Conservation (phyloP, 345 rosid genomes). For the Populus pruinosa region DNA sequence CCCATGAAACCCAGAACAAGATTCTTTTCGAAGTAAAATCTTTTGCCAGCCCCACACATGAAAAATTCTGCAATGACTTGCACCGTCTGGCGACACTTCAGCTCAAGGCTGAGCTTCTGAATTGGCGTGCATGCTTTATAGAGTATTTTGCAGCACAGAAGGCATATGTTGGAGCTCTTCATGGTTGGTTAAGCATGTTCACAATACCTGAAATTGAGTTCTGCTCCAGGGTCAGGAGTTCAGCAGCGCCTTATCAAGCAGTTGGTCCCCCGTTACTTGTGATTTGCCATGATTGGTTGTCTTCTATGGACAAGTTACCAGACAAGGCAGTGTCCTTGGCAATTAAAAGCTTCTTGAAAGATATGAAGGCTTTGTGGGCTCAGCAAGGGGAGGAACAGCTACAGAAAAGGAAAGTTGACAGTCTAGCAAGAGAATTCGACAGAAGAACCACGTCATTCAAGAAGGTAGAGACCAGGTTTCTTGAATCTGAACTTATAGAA, state of each 20-base stretch:
- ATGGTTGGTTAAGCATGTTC: constrained; percentile 66
- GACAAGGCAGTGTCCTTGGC: constrained; percentile 42
- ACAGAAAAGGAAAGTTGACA: constrained; percentile 64
- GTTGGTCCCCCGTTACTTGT: constrained; percentile 54
- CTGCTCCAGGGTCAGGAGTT: constrained; percentile 45
- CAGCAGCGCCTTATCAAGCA: constrained; percentile 33
- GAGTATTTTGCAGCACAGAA: constrained; percentile 53
- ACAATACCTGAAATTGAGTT: constrained; percentile 55
- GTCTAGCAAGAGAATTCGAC: constrained; percentile 57
- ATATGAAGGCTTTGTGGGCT: constrained; percentile 51
- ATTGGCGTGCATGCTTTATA: constrained; percentile 53
- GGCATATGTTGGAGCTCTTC: constrained; percentile 53
- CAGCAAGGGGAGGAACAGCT: constrained; percentile 66
- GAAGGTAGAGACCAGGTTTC: constrained; percentile 45
- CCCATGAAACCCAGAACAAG: constrained; percentile 70
- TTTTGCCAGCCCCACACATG: constrained; percentile 46
- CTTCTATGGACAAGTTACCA: constrained; percentile 45
- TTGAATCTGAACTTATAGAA: constrained; percentile 42
- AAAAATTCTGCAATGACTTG: constrained; percentile 60
- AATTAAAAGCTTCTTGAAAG: constrained; percentile 59
- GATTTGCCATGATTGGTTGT: constrained; percentile 52
- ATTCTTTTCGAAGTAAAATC: constrained; percentile 56
- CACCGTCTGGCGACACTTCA: constrained; percentile 71
- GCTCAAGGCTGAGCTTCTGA: constrained; percentile 67
- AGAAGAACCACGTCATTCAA: constrained; percentile 40